phyloP scores from a whole-genome alignment of 345 rosid species.

The Tarenaya hassleriana region DNA sequence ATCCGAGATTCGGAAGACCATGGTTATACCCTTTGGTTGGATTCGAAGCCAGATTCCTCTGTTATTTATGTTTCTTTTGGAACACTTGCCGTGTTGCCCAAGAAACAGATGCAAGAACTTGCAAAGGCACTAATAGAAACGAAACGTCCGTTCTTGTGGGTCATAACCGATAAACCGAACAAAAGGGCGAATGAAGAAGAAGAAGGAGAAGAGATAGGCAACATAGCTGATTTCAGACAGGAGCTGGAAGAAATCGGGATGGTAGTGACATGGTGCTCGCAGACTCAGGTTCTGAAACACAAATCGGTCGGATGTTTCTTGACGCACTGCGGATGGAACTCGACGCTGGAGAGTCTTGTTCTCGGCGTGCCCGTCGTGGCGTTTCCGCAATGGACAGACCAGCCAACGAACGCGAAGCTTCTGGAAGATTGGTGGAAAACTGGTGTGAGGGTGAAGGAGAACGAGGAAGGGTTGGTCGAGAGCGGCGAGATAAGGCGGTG shows the following conservation, averaged over 20 bases:
- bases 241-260: slow-evolving; percentile 45
- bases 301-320: slow-evolving; percentile 50
- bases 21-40: slow-evolving; percentile 36
- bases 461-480: slow-evolving; percentile 40
- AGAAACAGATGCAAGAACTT: slow-evolving; percentile 40
- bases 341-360: slow-evolving; percentile 51
- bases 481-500: slow-evolving; percentile 51
- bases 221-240: slow-evolving; percentile 20
- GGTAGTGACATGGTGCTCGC: slow-evolving; percentile 64
- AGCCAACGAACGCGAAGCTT: slow-evolving; percentile 49
- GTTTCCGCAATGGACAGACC: slow-evolving; percentile 67
- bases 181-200: slow-evolving; percentile 20
- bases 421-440: slow-evolving; percentile 47
- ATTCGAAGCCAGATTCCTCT: slow-evolving; percentile 41
- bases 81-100: slow-evolving; percentile 35
- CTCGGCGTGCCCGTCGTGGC: slow-evolving; percentile 60
- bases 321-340: slow-evolving; percentile 79
- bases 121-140: slow-evolving; percentile 31
- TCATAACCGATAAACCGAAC: slow-evolving; percentile 30
- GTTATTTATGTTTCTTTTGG: slow-evolving; percentile 66
- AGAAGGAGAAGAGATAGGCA: slow-evolving; percentile 18
- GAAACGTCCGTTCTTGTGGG: slow-evolving; percentile 45
- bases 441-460: slow-evolving; percentile 44
- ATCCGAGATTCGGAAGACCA: slow-evolving; percentile 3
- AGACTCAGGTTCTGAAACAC: slow-evolving; percentile 51